Base-by-base conservation (phyloP, 2,329 filamentous ascomycete species). In the Apiospora phragmitis region DNA sequence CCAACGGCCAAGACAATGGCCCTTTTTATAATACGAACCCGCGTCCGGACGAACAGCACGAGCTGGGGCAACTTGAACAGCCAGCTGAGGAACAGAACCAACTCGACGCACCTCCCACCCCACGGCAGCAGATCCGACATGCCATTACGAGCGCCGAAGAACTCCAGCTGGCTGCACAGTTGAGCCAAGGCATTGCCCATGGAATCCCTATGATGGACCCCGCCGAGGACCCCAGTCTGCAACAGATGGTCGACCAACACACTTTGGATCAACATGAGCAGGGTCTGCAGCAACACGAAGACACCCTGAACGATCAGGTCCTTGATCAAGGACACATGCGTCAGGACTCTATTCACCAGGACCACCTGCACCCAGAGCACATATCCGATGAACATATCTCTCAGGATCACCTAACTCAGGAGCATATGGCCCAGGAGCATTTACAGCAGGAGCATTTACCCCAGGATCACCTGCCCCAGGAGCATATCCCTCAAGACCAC, bases 151-250 rank as follows among this genome's bases (percentile, higher is more conserved):
- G 85, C 70, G 82, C 85, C 6, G 87, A 88, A 74, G 88, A 90
- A 79, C 81, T 90, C 55, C 88, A 89, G 77, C 81, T 90, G 49
- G 87, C 88, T 18, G 87, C 88, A 12, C 88, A 89, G 75, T 80
- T 90, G 55, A 87, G 87, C 66, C 86, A 88, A 71, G 87, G 84
- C 59, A 80, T 90, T 21, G 85, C 86, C 16, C 83, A 86, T 45
- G 84, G 87, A 71, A 84, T 89, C 77, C 80, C 82, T 21, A 83
- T 78, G 67, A 74, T 85, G 24, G 85, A 86, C 70, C 79, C 83
- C 2, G 83, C 79, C 51, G 83, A 85, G 62, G 84, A 86, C 65
- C 75, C 82, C 3, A 80, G 77, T 71, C 77, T 86, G 73, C 82
- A 83, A 65, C 83, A 76, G 71, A 51, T 68, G 35, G 70, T 79